Evolutionary conservation across 805 yeast species (phyloP).

Genomic region (Hanseniaspora pseudoguilliermondii): DNA sequence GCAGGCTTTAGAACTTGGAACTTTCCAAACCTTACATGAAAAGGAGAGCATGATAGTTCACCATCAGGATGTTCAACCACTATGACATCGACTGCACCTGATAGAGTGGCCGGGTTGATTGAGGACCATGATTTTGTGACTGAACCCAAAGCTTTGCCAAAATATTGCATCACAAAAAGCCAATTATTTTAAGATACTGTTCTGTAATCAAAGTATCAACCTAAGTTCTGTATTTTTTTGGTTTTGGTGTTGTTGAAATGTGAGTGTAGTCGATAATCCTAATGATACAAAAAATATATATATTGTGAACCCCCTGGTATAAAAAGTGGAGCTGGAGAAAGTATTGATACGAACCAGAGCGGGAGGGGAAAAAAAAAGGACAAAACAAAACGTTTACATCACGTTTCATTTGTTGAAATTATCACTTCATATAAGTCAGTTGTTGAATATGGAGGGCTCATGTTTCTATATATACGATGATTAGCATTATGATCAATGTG

Average conservation of each 20-base stretch:
- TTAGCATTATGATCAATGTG: no score
- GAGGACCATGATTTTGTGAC: conserved; percentile 97
- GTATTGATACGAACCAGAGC: no score
- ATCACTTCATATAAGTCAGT: no score
- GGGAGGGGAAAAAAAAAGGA: no score
- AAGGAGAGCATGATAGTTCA: conserved; percentile 78
- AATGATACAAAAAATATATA: no score
- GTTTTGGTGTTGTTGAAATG: neutral
- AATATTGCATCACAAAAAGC: conserved; percentile 64
- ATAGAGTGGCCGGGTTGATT: conserved; percentile 85
- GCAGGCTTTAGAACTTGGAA: conserved; percentile 86
- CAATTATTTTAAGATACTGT: neutral
- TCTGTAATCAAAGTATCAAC: neutral
- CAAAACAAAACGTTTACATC: no score
- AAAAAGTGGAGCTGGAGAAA: no score
- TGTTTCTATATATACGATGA: no score
- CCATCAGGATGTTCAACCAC: conserved; percentile 82
- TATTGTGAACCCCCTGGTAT: no score
- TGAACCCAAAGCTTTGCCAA: conserved; percentile 87
- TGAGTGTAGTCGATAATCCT: no score
- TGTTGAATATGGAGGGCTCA: no score
- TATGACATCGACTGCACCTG: conserved; percentile 94
- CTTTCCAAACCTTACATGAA: conserved; percentile 92
- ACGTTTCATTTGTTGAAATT: no score
- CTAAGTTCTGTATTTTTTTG: neutral